These are phyloP conservation scores for Meira nashicola DNA, from an alignment of 1,284 basidiomycete genomes.

Conservation along the genomic window DNA sequence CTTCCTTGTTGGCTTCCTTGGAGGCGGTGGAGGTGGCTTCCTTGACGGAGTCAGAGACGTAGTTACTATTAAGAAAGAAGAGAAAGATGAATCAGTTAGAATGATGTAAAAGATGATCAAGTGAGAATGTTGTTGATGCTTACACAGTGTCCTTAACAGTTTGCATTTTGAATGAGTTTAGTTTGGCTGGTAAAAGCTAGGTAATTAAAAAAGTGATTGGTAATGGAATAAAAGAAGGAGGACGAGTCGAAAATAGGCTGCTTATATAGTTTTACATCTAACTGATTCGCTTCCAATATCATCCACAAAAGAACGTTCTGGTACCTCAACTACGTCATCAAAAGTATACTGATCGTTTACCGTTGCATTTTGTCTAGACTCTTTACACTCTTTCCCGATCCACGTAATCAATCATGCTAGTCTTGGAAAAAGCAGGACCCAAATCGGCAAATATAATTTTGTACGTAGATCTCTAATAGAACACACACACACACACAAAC, in stretches of 20 bases:
- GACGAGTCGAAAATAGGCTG: not conserved
- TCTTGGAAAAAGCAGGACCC: no score
- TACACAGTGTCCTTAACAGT: constrained; percentile 9
- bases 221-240: not conserved
- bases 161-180: constrained; percentile 5
- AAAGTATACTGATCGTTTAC: no score
- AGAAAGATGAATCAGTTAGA: not conserved
- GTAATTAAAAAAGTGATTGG: not conserved
- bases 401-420: no score
- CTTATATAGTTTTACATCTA: not conserved
- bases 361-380: no score
- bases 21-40: constrained; percentile 20
- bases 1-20: constrained; percentile 19
- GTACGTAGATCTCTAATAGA: no score
- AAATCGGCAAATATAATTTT: no score
- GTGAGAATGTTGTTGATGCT: not conserved
- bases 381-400: no score
- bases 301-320: no score
- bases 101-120: not conserved
- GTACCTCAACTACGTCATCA: no score
- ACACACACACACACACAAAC: no score
- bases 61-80: constrained; percentile 16
- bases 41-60: constrained; percentile 30
- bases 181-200: not conserved
- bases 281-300: not conserved